These are phyloP conservation scores for Mortierella antarctica DNA, from an alignment of 192 early-diverging fungal genomes.

Conservation along the genomic window DNA sequence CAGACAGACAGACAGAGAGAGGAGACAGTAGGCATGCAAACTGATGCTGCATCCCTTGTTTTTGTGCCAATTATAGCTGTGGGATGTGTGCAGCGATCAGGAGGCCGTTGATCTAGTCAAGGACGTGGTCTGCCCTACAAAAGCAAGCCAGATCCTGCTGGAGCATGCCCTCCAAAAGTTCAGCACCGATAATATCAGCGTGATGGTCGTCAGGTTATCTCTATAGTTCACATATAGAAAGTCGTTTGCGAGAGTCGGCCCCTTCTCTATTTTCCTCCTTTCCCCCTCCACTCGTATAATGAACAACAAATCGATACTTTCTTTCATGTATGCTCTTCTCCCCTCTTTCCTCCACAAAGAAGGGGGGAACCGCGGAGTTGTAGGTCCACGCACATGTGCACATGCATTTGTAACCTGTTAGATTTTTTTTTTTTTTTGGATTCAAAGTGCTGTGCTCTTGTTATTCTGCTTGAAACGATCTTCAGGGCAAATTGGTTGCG, in stretches of 20 bases:
- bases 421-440: too few relatives aligned
- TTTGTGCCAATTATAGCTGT: conserved; percentile 67
- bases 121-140: conserved; percentile 78
- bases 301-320: not conserved
- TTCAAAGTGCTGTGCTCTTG: too few relatives aligned
- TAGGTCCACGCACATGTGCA: too few relatives aligned
- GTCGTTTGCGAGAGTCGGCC: too few relatives aligned
- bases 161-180: conserved; percentile 91
- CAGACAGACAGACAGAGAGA: not conserved
- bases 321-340: not conserved
- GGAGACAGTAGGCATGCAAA: not conserved
- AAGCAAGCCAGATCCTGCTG: conserved; percentile 82
- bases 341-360: not conserved
- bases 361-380: not conserved
- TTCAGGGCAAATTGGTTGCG: too few relatives aligned
- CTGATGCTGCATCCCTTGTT: not conserved
- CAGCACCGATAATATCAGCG: conserved; percentile 95
- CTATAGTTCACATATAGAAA: not conserved
- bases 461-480: too few relatives aligned
- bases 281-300: not conserved
- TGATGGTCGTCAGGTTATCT: conserved; percentile 81
- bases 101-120: conserved; percentile 89
- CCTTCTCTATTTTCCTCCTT: not conserved
- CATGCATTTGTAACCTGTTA: too few relatives aligned
- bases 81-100: conserved; percentile 95